Evolutionary conservation across 2,329 filamentous ascomycete genomes (phyloP).

Genomic region (Fusarium poae): DNA sequence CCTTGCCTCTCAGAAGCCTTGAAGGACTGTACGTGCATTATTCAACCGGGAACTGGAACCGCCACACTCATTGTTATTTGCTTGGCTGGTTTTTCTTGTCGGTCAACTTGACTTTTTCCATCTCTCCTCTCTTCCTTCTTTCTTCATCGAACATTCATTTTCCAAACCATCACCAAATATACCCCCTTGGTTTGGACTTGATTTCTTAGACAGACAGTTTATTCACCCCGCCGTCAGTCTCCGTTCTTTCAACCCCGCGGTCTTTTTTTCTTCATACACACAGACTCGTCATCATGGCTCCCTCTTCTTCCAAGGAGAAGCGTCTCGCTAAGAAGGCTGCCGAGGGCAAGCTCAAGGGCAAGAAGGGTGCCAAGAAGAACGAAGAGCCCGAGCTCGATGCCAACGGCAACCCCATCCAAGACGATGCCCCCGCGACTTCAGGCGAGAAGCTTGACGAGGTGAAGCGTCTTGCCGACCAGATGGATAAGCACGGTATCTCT

Average conservation of each 20-base stretch:
- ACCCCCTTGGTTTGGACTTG: constrained; percentile 46
- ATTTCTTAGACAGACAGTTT: constrained; percentile 34
- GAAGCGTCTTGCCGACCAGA: constrained; percentile 88
- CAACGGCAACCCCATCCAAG: constrained; percentile 67
- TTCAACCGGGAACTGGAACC: constrained; percentile 47
- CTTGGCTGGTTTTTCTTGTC: constrained; percentile 45
- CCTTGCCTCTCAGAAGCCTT: constrained; percentile 52
- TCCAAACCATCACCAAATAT: constrained; percentile 37
- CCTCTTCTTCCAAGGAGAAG: constrained; percentile 78
- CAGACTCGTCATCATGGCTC: constrained; percentile 60
- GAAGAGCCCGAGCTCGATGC: constrained; percentile 77
- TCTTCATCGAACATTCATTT: constrained; percentile 45
- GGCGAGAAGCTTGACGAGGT: constrained; percentile 82
- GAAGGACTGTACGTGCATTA: constrained; percentile 26
- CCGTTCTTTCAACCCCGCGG: constrained; percentile 48
- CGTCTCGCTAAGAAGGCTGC: constrained; percentile 78
- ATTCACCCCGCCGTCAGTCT: constrained; percentile 42
- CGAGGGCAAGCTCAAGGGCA: constrained; percentile 75
- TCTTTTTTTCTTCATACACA: constrained; percentile 34
- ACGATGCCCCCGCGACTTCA: constrained; percentile 73
- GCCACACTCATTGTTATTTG: constrained; percentile 48
- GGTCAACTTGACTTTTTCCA: constrained; percentile 36
- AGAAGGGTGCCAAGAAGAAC: constrained; percentile 75
- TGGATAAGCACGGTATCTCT: constrained; percentile 95
- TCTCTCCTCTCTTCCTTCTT: constrained; percentile 27